Evolutionary conservation across 495 filamentous ascomycete genomes (phyloP).

Genomic region (Cladorrhinum samala): DNA sequence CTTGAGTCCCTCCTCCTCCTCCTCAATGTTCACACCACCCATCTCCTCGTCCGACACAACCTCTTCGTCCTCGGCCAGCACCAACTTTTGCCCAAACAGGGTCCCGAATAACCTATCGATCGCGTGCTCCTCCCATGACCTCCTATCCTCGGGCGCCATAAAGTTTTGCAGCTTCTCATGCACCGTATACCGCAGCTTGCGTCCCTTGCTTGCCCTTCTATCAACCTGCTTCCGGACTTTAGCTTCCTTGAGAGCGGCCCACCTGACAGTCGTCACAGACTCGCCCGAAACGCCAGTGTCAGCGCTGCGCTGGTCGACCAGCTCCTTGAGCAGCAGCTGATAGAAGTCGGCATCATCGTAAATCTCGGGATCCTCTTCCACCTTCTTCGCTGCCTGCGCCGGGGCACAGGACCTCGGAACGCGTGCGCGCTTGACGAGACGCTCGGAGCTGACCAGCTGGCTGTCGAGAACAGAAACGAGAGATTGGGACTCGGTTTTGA

Average conservation of each 20-base stretch:
- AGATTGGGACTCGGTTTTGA: conserved; percentile 48
- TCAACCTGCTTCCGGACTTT: conserved; percentile 80
- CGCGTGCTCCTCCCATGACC: conserved; percentile 67
- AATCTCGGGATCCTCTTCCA: conserved; percentile 49
- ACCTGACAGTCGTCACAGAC: conserved; percentile 41
- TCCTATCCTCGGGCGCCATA: conserved; percentile 85
- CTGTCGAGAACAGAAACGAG: conserved; percentile 68
- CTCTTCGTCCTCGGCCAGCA: conserved; percentile 60
- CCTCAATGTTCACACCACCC: conserved; percentile 52
- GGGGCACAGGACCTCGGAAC: conserved; percentile 70
- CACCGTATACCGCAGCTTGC: conserved; percentile 87
- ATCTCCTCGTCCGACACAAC: conserved; percentile 49
- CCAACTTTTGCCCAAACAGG: conserved; percentile 73
- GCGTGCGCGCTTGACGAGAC: conserved; percentile 60
- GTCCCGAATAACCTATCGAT: conserved; percentile 85
- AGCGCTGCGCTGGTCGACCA: conserved; percentile 76
- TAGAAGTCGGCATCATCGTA: conserved; percentile 96
- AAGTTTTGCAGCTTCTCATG: conserved; percentile 98
- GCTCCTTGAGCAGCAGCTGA: conserved; percentile 80
- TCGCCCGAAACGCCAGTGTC: conserved; percentile 45
- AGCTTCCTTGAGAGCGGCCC: conserved; percentile 68
- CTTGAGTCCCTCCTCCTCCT: conserved; percentile 67
- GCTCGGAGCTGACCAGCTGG: conserved; percentile 62
- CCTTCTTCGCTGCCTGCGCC: conserved; percentile 49
- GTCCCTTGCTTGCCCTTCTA: conserved; percentile 89